Conservation (phyloP, 148 eudicot genomes). For the Hydrangea macrophylla region DNA sequence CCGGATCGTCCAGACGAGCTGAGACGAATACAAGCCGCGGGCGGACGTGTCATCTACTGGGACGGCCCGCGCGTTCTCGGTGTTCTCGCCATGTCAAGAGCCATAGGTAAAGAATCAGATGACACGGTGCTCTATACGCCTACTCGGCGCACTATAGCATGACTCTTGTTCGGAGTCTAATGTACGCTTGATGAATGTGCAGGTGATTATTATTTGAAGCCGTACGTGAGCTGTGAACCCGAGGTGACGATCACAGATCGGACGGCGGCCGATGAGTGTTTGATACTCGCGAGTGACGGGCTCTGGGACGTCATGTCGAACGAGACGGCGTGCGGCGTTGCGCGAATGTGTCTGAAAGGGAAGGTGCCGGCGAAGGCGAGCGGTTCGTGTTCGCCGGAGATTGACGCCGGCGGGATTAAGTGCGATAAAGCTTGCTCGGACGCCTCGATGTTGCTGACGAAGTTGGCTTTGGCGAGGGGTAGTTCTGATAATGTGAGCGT, state of each 20-base stretch:
- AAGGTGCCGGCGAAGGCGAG: slow-evolving; percentile 17
- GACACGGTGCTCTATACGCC: too few relatives aligned
- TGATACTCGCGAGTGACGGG: slow-evolving; percentile 81
- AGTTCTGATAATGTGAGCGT: slow-evolving; percentile 61
- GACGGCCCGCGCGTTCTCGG: slow-evolving; percentile 76
- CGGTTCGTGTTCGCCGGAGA: background rate
- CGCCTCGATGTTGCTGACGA: slow-evolving; percentile 52
- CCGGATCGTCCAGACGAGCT: slow-evolving; percentile 88
- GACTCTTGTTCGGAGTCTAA: background rate
- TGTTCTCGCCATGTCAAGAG: slow-evolving; percentile 90
- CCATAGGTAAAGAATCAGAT: slow-evolving; percentile 51
- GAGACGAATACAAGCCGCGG: slow-evolving; percentile 65
- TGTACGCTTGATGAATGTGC: background rate
- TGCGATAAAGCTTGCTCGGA: slow-evolving; percentile 52
- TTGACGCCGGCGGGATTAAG: slow-evolving; percentile 11
- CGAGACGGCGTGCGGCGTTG: slow-evolving; percentile 72
- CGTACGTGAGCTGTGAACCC: slow-evolving; percentile 72
- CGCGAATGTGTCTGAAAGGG: slow-evolving; percentile 60
- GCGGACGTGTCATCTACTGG: slow-evolving; percentile 75
- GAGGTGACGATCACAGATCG: slow-evolving; percentile 66
- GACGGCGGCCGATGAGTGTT: slow-evolving; percentile 60
- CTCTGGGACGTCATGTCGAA: slow-evolving; percentile 89
- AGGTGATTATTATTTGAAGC: slow-evolving; percentile 88
- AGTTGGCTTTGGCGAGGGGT: slow-evolving; percentile 59
- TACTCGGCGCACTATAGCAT: background rate